Conservation (phyloP, 2,329 filamentous ascomycete genomes). For the Cadophora luteo-olivacea region DNA sequence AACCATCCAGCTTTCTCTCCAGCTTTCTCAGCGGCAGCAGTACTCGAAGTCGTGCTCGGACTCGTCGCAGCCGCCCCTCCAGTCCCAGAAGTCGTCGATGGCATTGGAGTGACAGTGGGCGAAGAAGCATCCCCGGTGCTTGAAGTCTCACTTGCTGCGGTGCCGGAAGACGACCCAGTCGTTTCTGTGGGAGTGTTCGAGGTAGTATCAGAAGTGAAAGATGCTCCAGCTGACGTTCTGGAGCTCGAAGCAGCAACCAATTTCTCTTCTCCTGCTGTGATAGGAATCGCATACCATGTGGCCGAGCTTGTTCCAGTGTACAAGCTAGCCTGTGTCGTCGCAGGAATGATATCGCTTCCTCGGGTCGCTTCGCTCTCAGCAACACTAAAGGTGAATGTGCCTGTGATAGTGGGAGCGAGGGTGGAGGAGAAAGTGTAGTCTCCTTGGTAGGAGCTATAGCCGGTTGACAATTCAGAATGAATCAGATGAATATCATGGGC, state of each 20-base stretch:
- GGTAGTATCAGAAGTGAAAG: background rate
- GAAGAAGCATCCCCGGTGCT: background rate
- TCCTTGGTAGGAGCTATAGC: conserved; percentile 1
- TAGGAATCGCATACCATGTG: conserved; percentile 2
- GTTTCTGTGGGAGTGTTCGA: background rate
- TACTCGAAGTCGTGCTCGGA: background rate
- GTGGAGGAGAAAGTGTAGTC: conserved; percentile 2
- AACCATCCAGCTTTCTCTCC: background rate
- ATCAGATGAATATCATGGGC: background rate
- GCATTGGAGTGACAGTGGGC: background rate
- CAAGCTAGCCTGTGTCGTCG: background rate
- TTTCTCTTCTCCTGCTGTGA: conserved; percentile 14
- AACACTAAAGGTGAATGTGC: background rate
- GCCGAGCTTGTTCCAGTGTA: background rate
- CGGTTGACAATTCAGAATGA: background rate
- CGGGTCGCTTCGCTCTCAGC: background rate
- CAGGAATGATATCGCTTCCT: background rate
- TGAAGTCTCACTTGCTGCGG: background rate
- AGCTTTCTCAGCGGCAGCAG: background rate
- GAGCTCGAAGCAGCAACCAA: conserved; percentile 4
- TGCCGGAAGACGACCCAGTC: background rate
- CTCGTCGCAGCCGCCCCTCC: background rate
- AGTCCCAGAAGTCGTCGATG: background rate
- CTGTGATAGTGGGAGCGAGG: background rate
- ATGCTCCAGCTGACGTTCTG: background rate